phyloP scores from a whole-genome alignment of 2,329 filamentous ascomycete species.

The Aspergillus melleus region DNA sequence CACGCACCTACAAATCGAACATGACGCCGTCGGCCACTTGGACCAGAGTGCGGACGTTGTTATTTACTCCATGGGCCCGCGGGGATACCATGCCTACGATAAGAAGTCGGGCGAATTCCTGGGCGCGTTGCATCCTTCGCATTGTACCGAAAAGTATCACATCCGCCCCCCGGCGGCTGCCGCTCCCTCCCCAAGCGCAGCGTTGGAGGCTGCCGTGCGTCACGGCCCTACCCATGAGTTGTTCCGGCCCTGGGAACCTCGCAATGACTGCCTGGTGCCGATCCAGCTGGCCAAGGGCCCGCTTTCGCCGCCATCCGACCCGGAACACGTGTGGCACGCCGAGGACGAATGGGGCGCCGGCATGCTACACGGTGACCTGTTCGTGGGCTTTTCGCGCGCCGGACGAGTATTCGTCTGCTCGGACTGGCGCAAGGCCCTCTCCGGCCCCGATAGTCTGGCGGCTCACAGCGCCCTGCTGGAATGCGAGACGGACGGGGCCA shows the following conservation, averaged over 20 bases:
- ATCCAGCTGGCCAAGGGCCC: conserved; percentile 29
- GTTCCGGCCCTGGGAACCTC: conserved; percentile 19
- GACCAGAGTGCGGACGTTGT: conserved; percentile 45
- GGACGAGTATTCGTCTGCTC: conserved; percentile 48
- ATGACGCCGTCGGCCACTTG: conserved; percentile 46
- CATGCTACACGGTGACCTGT: conserved; percentile 42
- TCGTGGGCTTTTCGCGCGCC: conserved; percentile 46
- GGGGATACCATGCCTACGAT: conserved; percentile 46
- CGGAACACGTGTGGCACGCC: conserved; percentile 27
- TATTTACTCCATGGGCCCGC: conserved; percentile 46
- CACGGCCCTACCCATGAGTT: conserved; percentile 22
- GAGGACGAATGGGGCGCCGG: conserved; percentile 52
- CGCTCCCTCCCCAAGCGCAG: conserved; percentile 8
- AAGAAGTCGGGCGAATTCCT: conserved; percentile 42
- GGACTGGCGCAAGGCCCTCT: conserved; percentile 43
- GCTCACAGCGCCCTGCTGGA: conserved; percentile 40
- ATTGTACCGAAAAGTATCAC: conserved; percentile 35
- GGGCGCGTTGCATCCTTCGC: conserved; percentile 39
- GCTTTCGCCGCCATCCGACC: conserved; percentile 23
- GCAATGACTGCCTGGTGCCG: conserved; percentile 27
- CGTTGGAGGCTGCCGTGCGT: conserved; percentile 14
- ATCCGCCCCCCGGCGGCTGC: conserved; percentile 29
- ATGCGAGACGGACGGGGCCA: conserved; percentile 41
- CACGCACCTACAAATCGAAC: conserved; percentile 40
- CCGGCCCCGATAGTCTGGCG: conserved; percentile 24